phyloP scores from a whole-genome alignment of 306 rosid genomes.

The Dryas drummondii region DNA sequence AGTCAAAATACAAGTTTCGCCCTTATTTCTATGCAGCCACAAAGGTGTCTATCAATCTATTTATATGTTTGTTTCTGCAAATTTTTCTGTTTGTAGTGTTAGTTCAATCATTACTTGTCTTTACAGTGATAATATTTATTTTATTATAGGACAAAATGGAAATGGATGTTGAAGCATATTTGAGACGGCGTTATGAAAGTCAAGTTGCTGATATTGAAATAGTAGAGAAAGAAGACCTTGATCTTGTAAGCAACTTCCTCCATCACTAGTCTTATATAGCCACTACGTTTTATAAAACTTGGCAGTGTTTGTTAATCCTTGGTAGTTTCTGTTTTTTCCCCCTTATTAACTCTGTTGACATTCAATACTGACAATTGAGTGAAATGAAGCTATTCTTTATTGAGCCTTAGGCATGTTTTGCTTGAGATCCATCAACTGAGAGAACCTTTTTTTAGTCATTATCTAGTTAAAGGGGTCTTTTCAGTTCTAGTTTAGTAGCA shows the following conservation, averaged over 20 bases:
- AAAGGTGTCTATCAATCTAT: constrained; percentile 48
- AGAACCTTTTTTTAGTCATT: not conserved
- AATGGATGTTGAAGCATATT: constrained; percentile 80
- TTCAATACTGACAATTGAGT: not conserved
- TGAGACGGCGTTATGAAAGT: constrained; percentile 79
- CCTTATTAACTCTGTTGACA: not conserved
- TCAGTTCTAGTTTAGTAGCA: not conserved
- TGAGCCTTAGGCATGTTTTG: not conserved
- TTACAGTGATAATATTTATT: constrained; percentile 23
- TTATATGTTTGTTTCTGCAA: constrained; percentile 13
- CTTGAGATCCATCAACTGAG: not conserved
- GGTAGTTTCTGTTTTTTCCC: not conserved
- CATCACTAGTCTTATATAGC: constrained; percentile 15
- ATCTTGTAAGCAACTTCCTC: constrained; percentile 68
- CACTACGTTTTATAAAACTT: not conserved
- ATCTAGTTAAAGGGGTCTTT: not conserved
- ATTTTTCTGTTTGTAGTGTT: not conserved
- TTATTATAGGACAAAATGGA: constrained; percentile 68
- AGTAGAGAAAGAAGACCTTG: constrained; percentile 84
- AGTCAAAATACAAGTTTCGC: constrained; percentile 76
- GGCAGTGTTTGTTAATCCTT: constrained; percentile 3
- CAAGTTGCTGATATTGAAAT: constrained; percentile 82
- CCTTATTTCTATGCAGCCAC: constrained; percentile 88
- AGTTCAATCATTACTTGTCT: not conserved
- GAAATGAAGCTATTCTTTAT: not conserved